phyloP scores from a whole-genome alignment of 306 rosid genomes.

The Lithocarpus polystachyus region DNA sequence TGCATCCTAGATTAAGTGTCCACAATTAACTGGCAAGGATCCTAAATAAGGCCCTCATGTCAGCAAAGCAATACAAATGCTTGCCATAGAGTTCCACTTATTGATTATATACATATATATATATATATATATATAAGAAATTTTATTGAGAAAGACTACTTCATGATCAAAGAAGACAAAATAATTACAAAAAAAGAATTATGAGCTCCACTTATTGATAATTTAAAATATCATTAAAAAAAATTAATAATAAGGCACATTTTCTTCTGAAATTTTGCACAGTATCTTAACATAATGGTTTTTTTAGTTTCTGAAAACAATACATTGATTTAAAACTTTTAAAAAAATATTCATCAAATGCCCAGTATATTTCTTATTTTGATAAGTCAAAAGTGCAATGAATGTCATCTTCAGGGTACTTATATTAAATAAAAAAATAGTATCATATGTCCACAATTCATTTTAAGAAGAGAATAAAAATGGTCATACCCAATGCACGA shows the following conservation, averaged over 20 bases:
- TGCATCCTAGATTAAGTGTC: not conserved
- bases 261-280: not conserved
- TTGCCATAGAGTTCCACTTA: not conserved
- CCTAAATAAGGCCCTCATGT: not conserved
- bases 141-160: too few relatives aligned
- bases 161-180: not conserved
- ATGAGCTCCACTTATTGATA: too few relatives aligned
- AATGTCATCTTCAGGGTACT: not conserved
- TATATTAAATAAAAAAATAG: not conserved
- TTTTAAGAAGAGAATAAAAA: not conserved
- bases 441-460: not conserved
- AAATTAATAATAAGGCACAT: not conserved
- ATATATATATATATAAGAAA: too few relatives aligned
- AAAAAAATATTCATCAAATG: not conserved
- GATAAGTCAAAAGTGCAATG: not conserved
- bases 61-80: not conserved
- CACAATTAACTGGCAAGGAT: not conserved
- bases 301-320: not conserved
- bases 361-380: not conserved
- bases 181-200: too few relatives aligned
- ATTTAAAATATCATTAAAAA: too few relatives aligned
- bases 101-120: not conserved
- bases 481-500: too few relatives aligned
- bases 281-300: too few relatives aligned
- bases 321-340: not conserved